Conservation (phyloP, 208 protist species). For the Wallacemonas sp. region DNA sequence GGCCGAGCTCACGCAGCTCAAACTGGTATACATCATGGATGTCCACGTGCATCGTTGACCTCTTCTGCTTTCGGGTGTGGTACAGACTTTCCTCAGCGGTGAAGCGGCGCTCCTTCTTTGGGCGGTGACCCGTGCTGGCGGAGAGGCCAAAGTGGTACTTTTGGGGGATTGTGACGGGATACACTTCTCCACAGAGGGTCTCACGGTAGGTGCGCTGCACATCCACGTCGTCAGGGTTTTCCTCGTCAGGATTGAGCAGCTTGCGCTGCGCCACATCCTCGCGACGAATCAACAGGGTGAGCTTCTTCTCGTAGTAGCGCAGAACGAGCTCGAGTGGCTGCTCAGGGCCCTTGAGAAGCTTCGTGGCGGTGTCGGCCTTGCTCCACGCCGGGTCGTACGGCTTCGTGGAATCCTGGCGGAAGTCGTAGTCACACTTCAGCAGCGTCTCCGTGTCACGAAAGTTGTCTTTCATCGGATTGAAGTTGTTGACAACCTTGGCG, state of each 20-base stretch:
- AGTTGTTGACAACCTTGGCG: constrained; percentile 61
- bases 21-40: constrained; percentile 71
- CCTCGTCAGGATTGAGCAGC: constrained; percentile 24
- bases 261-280: constrained; percentile 43
- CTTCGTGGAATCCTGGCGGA: constrained; percentile 52
- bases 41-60: constrained; percentile 61
- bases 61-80: constrained; percentile 23
- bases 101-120: constrained; percentile 20
- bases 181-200: constrained; percentile 77
- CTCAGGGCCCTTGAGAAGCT: constrained; percentile 42
- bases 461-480: constrained; percentile 35
- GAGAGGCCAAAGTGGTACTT: constrained; percentile 81
- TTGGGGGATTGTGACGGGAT: constrained; percentile 55
- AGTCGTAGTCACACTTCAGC: constrained; percentile 71
- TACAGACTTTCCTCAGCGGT: constrained; percentile 27
- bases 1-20: constrained; percentile 73
- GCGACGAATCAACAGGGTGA: constrained; percentile 54
- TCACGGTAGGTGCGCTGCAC: constrained; percentile 57
- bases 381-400: constrained; percentile 22
- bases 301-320: constrained; percentile 71
- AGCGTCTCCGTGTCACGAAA: constrained; percentile 48
- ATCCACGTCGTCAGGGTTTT: constrained; percentile 32
- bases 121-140: constrained; percentile 64
- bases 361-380: constrained; percentile 22
- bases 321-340: constrained; percentile 75